These are phyloP conservation scores for Fusarium proliferatum DNA, from an alignment of 2,329 filamentous ascomycete species.

Conservation along the genomic window DNA sequence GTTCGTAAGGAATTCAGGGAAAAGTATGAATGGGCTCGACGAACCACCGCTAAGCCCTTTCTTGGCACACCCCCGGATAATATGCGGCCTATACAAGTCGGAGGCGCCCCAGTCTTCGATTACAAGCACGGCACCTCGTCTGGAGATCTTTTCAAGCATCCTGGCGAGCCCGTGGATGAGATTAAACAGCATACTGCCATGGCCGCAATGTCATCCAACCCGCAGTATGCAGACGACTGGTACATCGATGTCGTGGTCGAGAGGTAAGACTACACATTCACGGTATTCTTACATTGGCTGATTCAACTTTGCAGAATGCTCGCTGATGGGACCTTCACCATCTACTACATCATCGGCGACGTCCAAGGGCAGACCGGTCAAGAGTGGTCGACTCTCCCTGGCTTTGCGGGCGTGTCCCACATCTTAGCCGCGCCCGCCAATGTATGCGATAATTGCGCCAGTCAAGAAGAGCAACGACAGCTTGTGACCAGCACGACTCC, in stretches of 20 bases:
- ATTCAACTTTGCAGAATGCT: background rate
- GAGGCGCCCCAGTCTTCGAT: background rate
- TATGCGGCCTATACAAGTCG: background rate
- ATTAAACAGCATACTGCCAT: background rate
- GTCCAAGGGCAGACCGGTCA: accelerated
- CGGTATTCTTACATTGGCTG: accelerated
- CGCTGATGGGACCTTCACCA: background rate
- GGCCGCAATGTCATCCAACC: background rate
- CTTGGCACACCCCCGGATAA: accelerated
- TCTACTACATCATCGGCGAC: background rate
- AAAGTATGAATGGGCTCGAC: background rate
- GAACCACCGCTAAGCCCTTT: accelerated
- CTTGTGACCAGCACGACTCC: background rate
- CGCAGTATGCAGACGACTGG: background rate
- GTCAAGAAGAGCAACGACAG: accelerated
- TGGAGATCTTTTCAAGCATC: accelerated
- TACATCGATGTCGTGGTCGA: background rate
- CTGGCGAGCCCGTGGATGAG: background rate
- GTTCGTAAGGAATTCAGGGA: background rate
- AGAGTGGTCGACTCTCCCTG: background rate
- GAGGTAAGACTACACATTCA: background rate
- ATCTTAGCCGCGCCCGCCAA: accelerated
- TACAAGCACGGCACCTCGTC: background rate
- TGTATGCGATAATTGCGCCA: background rate
- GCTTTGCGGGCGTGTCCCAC: accelerated